phyloP scores from a whole-genome alignment of 163 green algal species.

The Coccomyxa subellipsoidea region DNA sequence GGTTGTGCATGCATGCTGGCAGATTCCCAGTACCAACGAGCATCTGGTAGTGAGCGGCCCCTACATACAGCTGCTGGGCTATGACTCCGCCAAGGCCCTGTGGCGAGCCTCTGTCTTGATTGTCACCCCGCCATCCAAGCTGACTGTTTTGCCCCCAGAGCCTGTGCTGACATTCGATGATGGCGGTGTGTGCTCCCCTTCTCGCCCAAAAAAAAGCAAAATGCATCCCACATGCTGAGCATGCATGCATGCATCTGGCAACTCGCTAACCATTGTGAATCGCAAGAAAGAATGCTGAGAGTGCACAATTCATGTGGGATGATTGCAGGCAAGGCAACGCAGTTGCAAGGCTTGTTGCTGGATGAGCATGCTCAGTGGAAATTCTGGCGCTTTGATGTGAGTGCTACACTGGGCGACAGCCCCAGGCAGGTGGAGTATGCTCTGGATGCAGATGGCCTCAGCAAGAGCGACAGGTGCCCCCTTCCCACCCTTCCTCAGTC shows the following conservation, averaged over 20 bases:
- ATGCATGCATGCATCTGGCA: background rate
- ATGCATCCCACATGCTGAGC: background rate
- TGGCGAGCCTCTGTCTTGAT: slow-evolving; percentile 29
- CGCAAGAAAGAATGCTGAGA: background rate
- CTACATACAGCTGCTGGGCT: slow-evolving; percentile 19
- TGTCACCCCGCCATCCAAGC: slow-evolving; percentile 3
- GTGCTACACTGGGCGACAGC: slow-evolving; percentile 4
- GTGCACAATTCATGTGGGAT: too few species aligned
- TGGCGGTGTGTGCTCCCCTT: too few species aligned
- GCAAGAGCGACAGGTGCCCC: background rate
- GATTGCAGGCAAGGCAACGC: background rate
- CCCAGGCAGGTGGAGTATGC: slow-evolving; percentile 32
- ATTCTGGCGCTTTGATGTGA: slow-evolving; percentile 47
- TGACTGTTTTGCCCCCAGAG: background rate
- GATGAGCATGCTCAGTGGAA: slow-evolving; percentile 33
- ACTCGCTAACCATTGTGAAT: background rate
- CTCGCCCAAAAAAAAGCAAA: too few species aligned
- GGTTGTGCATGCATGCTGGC: background rate
- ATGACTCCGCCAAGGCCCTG: background rate
- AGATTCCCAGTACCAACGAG: background rate
- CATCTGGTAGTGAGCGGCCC: slow-evolving; percentile 16
- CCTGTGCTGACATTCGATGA: background rate
- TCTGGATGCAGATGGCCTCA: slow-evolving; percentile 6
- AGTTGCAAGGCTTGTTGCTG: slow-evolving; percentile 12
- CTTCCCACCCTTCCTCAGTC: background rate